Evolutionary conservation across 768 basidiomycete species (phyloP).

Genomic region (Tricholoma bakamatsutake): DNA sequence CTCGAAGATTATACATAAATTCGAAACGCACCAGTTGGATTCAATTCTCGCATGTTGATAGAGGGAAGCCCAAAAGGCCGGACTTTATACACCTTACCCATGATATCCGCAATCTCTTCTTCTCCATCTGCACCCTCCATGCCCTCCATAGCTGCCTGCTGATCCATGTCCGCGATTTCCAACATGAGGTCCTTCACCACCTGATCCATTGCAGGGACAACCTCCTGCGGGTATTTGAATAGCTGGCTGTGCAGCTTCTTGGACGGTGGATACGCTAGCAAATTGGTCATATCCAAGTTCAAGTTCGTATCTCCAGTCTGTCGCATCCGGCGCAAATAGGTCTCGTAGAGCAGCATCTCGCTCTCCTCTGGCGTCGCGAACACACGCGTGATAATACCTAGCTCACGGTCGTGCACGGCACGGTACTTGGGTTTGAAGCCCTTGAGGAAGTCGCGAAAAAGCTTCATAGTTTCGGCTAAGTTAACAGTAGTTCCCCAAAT

Average conservation of each 20-base stretch:
- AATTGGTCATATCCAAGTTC: constrained; percentile 84
- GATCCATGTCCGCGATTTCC: constrained; percentile 79
- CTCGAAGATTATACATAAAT: background rate
- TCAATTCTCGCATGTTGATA: constrained; percentile 92
- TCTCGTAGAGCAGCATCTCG: constrained; percentile 70
- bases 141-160: constrained; percentile 60
- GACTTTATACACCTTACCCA: constrained; percentile 86
- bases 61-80: constrained; percentile 81
- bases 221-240: constrained; percentile 93
- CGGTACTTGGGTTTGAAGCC: constrained; percentile 95
- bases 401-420: constrained; percentile 59
- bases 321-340: constrained; percentile 79
- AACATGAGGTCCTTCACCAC: constrained; percentile 91
- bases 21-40: constrained; percentile 69
- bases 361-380: constrained; percentile 60
- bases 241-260: constrained; percentile 83
- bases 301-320: constrained; percentile 89
- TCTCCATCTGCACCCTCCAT: constrained; percentile 74
- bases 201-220: constrained; percentile 96
- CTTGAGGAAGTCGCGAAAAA: constrained; percentile 83
- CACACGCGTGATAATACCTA: constrained; percentile 43
- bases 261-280: constrained; percentile 79
- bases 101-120: constrained; percentile 84
- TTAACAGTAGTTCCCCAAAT: constrained; percentile 99
- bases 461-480: constrained; percentile 83